Evolutionary conservation across 805 yeast genomes (phyloP).

Genomic region (Saccharomycopsis guyanensis): DNA sequence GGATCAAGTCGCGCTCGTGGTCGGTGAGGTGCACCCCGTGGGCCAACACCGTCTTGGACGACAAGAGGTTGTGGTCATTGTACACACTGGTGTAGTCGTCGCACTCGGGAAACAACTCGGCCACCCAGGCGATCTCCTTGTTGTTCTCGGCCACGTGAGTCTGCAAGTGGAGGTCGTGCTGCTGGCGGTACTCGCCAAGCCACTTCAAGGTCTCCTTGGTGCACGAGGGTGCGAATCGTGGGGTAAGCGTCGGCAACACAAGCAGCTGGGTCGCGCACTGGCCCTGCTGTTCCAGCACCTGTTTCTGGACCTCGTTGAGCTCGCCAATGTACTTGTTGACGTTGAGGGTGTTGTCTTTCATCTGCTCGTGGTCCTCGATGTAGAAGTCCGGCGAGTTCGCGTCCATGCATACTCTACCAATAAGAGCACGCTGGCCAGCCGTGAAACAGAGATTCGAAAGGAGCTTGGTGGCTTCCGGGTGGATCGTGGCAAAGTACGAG

Average conservation of each 20-base stretch:
- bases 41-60: conserved; percentile 68
- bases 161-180: conserved; percentile 59
- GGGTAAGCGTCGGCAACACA: conserved; percentile 74
- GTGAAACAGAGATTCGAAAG: conserved; percentile 64
- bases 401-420: conserved; percentile 95
- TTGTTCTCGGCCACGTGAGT: conserved; percentile 86
- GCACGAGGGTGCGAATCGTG: conserved; percentile 91
- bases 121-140: conserved; percentile 69
- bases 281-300: not conserved
- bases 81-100: conserved; percentile 72
- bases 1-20: conserved; percentile 54
- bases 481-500: conserved; percentile 85
- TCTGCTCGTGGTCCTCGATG: conserved; percentile 47
- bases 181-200: conserved; percentile 52
- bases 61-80: conserved; percentile 51
- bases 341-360: conserved; percentile 44
- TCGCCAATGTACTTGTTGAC: conserved; percentile 49
- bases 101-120: conserved; percentile 62
- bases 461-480: conserved; percentile 62
- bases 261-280: not conserved
- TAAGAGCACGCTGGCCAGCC: conserved; percentile 77
- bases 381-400: conserved; percentile 69
- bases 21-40: conserved; percentile 76
- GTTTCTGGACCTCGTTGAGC: conserved; percentile 1
- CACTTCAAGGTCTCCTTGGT: conserved; percentile 50